Evolutionary conservation across 805 yeast species (phyloP).

Genomic region (Wickerhamiella parazyma): DNA sequence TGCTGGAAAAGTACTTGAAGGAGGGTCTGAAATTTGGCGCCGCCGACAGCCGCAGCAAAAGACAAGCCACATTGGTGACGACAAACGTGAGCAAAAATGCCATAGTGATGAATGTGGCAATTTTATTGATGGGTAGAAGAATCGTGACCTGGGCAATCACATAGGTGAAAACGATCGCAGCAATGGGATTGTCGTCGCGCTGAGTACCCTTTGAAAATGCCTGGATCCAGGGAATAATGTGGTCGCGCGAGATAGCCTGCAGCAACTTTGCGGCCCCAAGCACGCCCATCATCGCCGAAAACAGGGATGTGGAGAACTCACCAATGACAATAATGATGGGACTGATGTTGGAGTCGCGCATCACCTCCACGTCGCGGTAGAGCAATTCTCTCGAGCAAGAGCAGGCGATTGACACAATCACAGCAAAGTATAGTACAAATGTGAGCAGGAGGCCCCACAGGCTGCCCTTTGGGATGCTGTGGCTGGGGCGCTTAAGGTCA

Average conservation of each 20-base stretch:
- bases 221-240: slow-evolving; percentile 66
- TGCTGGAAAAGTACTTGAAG: slow-evolving; percentile 69
- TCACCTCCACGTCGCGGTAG: slow-evolving; percentile 65
- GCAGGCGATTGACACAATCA: slow-evolving; percentile 65
- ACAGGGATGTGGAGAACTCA: slow-evolving; percentile 82
- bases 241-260: slow-evolving; percentile 83
- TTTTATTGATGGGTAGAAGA: slow-evolving; percentile 81
- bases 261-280: slow-evolving; percentile 89
- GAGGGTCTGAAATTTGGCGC: slow-evolving; percentile 99
- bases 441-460: slow-evolving; percentile 69
- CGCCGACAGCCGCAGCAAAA: slow-evolving; percentile 68
- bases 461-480: slow-evolving; percentile 89
- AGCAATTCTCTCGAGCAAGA: slow-evolving; percentile 71
- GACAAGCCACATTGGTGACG: slow-evolving; percentile 88
- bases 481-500: slow-evolving; percentile 71
- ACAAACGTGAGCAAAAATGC: slow-evolving; percentile 93
- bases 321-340: slow-evolving; percentile 64
- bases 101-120: slow-evolving; percentile 93
- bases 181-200: slow-evolving; percentile 41
- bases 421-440: slow-evolving; percentile 61
- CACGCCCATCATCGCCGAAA: slow-evolving; percentile 88
- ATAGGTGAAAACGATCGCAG: slow-evolving; percentile 67
- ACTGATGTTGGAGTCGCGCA: slow-evolving; percentile 65
- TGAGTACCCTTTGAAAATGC: slow-evolving; percentile 40
- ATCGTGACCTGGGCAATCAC: slow-evolving; percentile 68